phyloP scores from a whole-genome alignment of 2,329 filamentous ascomycete genomes.

The Stenocarpella maydis region DNA sequence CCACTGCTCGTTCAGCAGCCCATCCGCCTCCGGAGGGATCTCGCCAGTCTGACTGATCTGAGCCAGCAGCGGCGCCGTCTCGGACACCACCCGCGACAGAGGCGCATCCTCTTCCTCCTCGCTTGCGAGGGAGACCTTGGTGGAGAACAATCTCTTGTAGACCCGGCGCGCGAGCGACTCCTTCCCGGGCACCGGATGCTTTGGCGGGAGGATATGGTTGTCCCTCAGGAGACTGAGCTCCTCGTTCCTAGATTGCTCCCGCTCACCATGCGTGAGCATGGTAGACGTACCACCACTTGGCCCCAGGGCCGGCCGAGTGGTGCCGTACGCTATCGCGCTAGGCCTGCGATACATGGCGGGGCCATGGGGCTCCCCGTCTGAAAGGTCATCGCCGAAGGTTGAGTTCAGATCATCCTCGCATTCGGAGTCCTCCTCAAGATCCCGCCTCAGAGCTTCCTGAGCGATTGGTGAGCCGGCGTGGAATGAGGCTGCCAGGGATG shows the following conservation, averaged over 20 bases:
- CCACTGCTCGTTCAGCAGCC: conserved; percentile 77
- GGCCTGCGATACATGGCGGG: conserved; percentile 76
- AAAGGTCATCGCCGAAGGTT: conserved; percentile 43
- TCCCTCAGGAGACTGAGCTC: conserved; percentile 70
- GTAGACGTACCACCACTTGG: conserved; percentile 57
- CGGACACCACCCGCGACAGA: conserved; percentile 69
- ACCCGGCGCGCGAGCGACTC: conserved; percentile 48
- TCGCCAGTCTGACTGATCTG: conserved; percentile 35
- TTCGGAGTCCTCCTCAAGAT: conserved; percentile 71
- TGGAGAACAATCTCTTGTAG: conserved; percentile 61
- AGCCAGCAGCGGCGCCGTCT: conserved; percentile 52
- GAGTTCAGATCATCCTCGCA: conserved; percentile 51
- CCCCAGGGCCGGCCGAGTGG: conserved; percentile 74
- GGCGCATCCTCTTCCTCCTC: conserved; percentile 50
- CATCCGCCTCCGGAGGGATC: conserved; percentile 57
- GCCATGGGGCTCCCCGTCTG: conserved; percentile 46
- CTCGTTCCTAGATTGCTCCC: conserved; percentile 63
- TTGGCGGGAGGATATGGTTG: conserved; percentile 71
- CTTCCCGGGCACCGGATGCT: conserved; percentile 52
- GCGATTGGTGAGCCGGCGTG: conserved; percentile 70
- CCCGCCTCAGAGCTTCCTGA: conserved; percentile 70
- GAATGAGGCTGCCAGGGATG: conserved; percentile 58
- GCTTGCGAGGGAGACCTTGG: conserved; percentile 54
- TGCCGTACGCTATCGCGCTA: conserved; percentile 77
- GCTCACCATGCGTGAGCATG: conserved; percentile 62